These are phyloP conservation scores for Cercospora brassicicola DNA, from an alignment of 2,329 filamentous ascomycete species.

Conservation along the genomic window DNA sequence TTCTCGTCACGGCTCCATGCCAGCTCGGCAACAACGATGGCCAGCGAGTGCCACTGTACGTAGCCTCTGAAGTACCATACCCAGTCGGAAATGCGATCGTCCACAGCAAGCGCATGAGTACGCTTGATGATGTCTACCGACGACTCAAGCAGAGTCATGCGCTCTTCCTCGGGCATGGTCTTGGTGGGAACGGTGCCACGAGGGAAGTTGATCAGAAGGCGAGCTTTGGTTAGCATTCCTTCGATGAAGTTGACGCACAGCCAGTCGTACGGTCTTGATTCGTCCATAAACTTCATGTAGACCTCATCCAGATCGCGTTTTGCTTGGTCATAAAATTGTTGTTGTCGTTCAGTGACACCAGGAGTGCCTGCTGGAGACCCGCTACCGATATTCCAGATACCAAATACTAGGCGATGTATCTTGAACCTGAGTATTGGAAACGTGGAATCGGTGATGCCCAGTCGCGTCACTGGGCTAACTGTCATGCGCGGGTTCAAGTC, in stretches of 20 bases:
- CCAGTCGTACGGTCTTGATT: slow-evolving; percentile 34
- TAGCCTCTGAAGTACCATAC: slow-evolving; percentile 34
- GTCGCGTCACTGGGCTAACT: slow-evolving; percentile 22
- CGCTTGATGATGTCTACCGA: slow-evolving; percentile 32
- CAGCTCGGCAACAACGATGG: slow-evolving; percentile 34
- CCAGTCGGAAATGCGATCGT: slow-evolving; percentile 24
- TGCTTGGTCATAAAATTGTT: slow-evolving; percentile 18
- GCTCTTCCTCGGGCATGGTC: slow-evolving; percentile 25
- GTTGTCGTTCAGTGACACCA: slow-evolving; percentile 20
- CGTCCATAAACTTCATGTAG: slow-evolving; percentile 28
- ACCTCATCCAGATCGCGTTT: slow-evolving; percentile 20
- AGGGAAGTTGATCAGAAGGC: slow-evolving; percentile 33
- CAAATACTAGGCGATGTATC: slow-evolving; percentile 25
- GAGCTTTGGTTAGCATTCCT: slow-evolving; percentile 32
- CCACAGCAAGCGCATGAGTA: slow-evolving; percentile 26
- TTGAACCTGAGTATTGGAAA: slow-evolving; percentile 30
- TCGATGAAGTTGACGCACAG: slow-evolving; percentile 28
- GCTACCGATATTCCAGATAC: slow-evolving; percentile 20
- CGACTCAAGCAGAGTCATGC: slow-evolving; percentile 26
- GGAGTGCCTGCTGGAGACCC: slow-evolving; percentile 6
- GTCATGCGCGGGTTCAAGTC: slow-evolving; percentile 29
- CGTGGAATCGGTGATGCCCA: slow-evolving; percentile 31
- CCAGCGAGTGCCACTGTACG: slow-evolving; percentile 35
- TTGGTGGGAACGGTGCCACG: slow-evolving; percentile 26
- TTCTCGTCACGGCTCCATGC: slow-evolving; percentile 27